Evolutionary conservation across 2,329 filamentous ascomycete genomes (phyloP).

Genomic region (Zopfia rhizophila): DNA sequence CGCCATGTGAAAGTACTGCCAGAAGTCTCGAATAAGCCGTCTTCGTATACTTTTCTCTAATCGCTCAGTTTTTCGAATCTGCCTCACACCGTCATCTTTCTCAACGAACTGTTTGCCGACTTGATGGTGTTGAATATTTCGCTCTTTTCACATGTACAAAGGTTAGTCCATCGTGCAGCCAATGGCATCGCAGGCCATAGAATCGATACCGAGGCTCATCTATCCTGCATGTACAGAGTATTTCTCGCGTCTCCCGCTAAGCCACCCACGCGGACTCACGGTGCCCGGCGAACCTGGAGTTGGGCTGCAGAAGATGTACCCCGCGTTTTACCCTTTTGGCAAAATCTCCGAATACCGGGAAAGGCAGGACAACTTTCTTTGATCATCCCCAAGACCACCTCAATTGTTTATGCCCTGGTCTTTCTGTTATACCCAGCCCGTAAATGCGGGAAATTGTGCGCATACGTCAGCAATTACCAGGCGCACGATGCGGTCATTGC

Average conservation of each 20-base stretch:
- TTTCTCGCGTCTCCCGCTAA: too few relatives aligned
- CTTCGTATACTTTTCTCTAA: too few relatives aligned
- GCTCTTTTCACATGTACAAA: slow-evolving; percentile 4
- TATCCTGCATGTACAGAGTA: too few relatives aligned
- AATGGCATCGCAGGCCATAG: slow-evolving; percentile 1
- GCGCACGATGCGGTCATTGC: slow-evolving; percentile 13
- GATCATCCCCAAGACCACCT: background rate
- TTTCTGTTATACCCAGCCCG: too few relatives aligned
- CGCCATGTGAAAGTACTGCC: too few relatives aligned
- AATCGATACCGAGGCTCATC: slow-evolving; percentile 10
- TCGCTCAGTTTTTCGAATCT: too few relatives aligned
- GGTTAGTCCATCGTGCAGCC: background rate
- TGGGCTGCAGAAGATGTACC: slow-evolving; percentile 4
- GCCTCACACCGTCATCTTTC: slow-evolving; percentile 1
- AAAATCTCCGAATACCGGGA: slow-evolving; percentile 18
- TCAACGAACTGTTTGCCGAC: slow-evolving; percentile 8
- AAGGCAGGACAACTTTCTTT: slow-evolving; percentile 1
- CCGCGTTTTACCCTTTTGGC: slow-evolving; percentile 24
- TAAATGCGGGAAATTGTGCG: too few relatives aligned
- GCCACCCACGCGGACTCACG: slow-evolving; percentile 1
- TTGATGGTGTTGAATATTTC: slow-evolving; percentile 1
- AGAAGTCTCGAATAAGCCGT: too few relatives aligned
- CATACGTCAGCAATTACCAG: slow-evolving; percentile 2
- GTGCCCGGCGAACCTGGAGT: slow-evolving; percentile 1
- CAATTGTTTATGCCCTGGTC: too few relatives aligned